Percentiles rank a stretch among this genome's conserved stretches.
phyloP scores from a whole-genome alignment of 306 rosid species.

The Vigna angularis region DNA sequence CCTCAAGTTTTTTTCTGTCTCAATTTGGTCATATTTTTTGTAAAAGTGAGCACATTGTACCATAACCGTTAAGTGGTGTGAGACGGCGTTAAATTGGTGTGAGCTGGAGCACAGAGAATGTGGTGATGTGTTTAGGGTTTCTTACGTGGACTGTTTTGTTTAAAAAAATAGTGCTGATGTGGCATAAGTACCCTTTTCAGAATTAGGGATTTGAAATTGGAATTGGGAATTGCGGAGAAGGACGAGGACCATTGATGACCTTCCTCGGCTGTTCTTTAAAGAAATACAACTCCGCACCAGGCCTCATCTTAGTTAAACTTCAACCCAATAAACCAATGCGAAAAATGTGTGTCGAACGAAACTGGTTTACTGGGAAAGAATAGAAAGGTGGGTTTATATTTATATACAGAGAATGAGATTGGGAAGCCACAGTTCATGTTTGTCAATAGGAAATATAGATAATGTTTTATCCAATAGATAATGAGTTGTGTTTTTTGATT shows the following conservation, averaged over 20 bases:
- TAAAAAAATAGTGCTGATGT: too few relatives aligned
- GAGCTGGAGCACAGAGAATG: too few relatives aligned
- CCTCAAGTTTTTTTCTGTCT: too few relatives aligned
- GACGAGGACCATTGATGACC: conserved; percentile 67
- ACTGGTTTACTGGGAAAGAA: conserved; percentile 11
- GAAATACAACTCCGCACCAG: conserved; percentile 36
- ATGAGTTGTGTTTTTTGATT: conserved; percentile 44
- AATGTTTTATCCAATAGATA: background rate
- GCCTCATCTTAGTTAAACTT: conserved; percentile 41
- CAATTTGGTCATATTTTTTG: too few relatives aligned
- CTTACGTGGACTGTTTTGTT: too few relatives aligned
- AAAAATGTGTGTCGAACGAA: background rate
- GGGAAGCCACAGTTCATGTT: conserved; percentile 8
- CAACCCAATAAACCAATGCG: background rate
- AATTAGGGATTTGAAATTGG: too few relatives aligned
- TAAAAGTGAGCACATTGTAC: too few relatives aligned
- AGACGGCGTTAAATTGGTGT: too few relatives aligned
- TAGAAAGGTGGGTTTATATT: background rate
- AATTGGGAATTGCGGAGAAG: conserved; percentile 48
- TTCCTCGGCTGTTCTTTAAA: conserved; percentile 36
- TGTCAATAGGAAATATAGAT: conserved; percentile 5
- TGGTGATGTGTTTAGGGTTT: too few relatives aligned
- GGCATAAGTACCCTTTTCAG: too few relatives aligned
- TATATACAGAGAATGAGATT: background rate
- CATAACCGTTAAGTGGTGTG: too few relatives aligned